phyloP scores from a whole-genome alignment of 768 basidiomycete genomes.

The Tricholoma hemisulphureum region DNA sequence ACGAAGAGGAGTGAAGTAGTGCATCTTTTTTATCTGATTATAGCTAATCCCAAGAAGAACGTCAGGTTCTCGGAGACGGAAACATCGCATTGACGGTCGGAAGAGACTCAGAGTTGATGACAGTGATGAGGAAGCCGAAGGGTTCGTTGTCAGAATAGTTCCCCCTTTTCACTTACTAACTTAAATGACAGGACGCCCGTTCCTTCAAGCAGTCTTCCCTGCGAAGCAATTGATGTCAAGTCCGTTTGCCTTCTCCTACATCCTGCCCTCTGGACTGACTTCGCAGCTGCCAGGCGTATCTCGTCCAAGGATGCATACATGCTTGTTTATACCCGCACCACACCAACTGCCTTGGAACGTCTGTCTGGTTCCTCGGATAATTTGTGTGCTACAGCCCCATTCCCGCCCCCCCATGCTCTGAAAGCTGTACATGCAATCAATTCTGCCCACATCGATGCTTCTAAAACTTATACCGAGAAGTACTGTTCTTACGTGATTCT shows the following conservation, averaged over 20 bases:
- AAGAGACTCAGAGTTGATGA: conserved; percentile 58
- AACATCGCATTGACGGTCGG: conserved; percentile 39
- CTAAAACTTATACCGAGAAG: conserved; percentile 48
- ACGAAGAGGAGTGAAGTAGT: conserved; percentile 18
- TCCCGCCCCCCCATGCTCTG: conserved; percentile 55
- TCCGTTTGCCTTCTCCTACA: background rate
- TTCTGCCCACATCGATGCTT: conserved; percentile 49
- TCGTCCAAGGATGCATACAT: conserved; percentile 91
- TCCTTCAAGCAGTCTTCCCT: background rate
- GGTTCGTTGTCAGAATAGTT: background rate
- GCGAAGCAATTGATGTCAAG: background rate
- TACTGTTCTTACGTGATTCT: conserved; percentile 24
- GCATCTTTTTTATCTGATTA: conserved; percentile 4
- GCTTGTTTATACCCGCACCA: conserved; percentile 77
- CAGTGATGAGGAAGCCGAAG: conserved; percentile 51
- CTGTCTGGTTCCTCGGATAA: background rate
- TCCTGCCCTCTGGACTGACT: background rate
- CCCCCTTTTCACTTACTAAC: background rate
- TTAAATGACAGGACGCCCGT: background rate
- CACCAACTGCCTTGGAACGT: background rate
- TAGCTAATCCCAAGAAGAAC: conserved; percentile 15
- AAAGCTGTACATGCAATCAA: conserved; percentile 57
- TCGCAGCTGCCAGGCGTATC: conserved; percentile 40
- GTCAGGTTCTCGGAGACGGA: conserved; percentile 31
- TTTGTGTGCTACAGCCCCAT: background rate